Conservation (phyloP, 1,284 basidiomycete genomes). For the Cryptococcus maquisensis region DNA sequence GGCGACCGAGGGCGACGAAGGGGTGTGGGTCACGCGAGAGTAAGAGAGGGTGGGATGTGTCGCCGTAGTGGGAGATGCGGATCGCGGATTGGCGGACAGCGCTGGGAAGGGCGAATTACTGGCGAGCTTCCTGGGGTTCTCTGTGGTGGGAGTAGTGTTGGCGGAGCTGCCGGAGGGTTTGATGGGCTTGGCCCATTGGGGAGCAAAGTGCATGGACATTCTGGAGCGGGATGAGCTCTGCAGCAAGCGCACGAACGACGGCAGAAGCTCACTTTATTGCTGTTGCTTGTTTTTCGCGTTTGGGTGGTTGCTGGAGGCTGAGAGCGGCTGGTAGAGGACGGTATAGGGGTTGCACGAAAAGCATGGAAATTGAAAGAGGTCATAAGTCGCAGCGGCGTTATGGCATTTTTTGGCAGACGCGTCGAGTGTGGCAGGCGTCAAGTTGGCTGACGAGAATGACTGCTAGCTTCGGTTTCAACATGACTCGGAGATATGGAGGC, state of each 20-base stretch:
- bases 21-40: slow-evolving; percentile 53
- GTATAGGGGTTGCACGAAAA: not conserved
- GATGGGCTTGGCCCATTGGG: slow-evolving; percentile 49
- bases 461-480: no score
- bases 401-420: no score
- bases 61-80: slow-evolving; percentile 28
- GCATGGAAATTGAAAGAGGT: not conserved
- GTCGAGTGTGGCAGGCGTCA: no score
- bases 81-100: slow-evolving; percentile 23
- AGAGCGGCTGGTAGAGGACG: no score
- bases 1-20: slow-evolving; percentile 49
- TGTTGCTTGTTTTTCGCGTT: not conserved
- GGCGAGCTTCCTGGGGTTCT: slow-evolving; percentile 26
- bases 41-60: slow-evolving; percentile 57
- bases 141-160: slow-evolving; percentile 25
- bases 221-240: slow-evolving; percentile 6
- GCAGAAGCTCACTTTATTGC: not conserved
- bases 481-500: no score
- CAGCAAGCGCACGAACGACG: not conserved
- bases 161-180: slow-evolving; percentile 41
- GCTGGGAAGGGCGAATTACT: slow-evolving; percentile 41
- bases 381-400: not conserved
- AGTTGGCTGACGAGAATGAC: no score
- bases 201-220: slow-evolving; percentile 49
- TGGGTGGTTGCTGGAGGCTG: not conserved